These are phyloP conservation scores for Dactylellina leptospora DNA, from an alignment of 2,329 filamentous ascomycete species.

Conservation along the genomic window DNA sequence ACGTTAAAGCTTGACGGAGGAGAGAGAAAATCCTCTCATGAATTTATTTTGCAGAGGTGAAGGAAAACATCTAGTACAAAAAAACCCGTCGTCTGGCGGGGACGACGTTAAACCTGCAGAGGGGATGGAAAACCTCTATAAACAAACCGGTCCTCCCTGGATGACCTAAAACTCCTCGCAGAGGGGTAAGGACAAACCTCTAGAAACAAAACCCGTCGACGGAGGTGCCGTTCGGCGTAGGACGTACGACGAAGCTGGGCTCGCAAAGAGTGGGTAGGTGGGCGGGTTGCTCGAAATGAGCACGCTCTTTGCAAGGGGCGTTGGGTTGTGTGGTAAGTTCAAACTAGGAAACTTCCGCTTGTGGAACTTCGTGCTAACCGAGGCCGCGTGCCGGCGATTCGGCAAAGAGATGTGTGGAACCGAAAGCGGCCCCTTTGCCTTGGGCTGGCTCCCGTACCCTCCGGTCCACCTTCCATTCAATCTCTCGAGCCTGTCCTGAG, in stretches of 20 bases:
- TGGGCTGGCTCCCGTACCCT: slow-evolving; percentile 17
- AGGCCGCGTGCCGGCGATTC: slow-evolving; percentile 12
- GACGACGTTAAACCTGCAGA: not conserved
- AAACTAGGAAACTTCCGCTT: slow-evolving; percentile 38
- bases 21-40: not conserved
- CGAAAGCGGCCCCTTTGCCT: slow-evolving; percentile 10
- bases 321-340: slow-evolving; percentile 21
- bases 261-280: slow-evolving; percentile 15
- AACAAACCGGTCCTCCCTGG: slow-evolving; percentile 17
- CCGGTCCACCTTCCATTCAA: too few species aligned
- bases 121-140: slow-evolving; percentile 29
- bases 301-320: not conserved
- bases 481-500: too few species aligned
- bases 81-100: not conserved
- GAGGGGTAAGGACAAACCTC: slow-evolving; percentile 14
- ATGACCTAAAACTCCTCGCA: not conserved
- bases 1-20: not conserved
- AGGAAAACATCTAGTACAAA: not conserved
- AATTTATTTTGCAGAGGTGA: not conserved
- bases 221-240: slow-evolving; percentile 1
- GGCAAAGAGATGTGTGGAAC: slow-evolving; percentile 5
- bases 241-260: not conserved
- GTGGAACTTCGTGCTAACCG: slow-evolving; percentile 31
- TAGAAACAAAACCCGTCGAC: slow-evolving; percentile 12
- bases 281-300: too few species aligned